A percentile compares a stretch with the other conserved stretches of the same genome.
phyloP scores from a whole-genome alignment of 108 stramenopile species.

The Nitzschia sp. region DNA sequence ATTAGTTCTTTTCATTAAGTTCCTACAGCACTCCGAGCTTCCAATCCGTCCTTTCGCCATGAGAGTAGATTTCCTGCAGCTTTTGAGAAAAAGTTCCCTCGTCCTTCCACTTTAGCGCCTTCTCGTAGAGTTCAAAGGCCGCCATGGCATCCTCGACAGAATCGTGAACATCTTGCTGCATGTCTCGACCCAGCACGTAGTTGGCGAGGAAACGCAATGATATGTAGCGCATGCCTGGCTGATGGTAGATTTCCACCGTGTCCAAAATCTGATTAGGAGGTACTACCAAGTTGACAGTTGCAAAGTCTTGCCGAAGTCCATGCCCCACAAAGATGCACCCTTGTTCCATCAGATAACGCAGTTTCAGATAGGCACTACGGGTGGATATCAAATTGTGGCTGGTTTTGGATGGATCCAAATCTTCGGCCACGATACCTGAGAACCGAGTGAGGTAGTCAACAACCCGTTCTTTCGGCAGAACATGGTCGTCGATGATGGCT shows the following conservation, averaged over 20 bases:
- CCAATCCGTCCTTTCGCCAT: conserved; percentile 76
- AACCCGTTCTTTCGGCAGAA: conserved; percentile 89
- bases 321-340: conserved; percentile 91
- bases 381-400: conserved; percentile 85
- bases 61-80: conserved; percentile 65
- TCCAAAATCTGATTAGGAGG: conserved; percentile 93
- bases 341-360: conserved; percentile 88
- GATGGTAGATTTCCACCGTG: conserved; percentile 90
- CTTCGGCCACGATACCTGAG: conserved; percentile 82
- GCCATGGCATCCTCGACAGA: conserved; percentile 93
- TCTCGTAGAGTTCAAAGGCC: conserved; percentile 72
- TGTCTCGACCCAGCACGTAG: conserved; percentile 83
- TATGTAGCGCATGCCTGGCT: conserved; percentile 83
- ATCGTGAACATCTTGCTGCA: conserved; percentile 95
- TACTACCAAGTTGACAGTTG: conserved; percentile 81
- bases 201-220: conserved; percentile 91
- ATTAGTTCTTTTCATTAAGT: too few relatives aligned
- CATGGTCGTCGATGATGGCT: conserved; percentile 91
- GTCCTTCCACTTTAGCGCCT: conserved; percentile 60
- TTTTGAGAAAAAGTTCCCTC: conserved; percentile 63
- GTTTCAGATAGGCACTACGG: conserved; percentile 87
- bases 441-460: conserved; percentile 96
- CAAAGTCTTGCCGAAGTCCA: conserved; percentile 87
- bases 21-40: conserved; percentile 39
- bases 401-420: conserved; percentile 85